Base-by-base conservation (phyloP, 2,329 filamentous ascomycete species). In the Xylaria sp. region DNA sequence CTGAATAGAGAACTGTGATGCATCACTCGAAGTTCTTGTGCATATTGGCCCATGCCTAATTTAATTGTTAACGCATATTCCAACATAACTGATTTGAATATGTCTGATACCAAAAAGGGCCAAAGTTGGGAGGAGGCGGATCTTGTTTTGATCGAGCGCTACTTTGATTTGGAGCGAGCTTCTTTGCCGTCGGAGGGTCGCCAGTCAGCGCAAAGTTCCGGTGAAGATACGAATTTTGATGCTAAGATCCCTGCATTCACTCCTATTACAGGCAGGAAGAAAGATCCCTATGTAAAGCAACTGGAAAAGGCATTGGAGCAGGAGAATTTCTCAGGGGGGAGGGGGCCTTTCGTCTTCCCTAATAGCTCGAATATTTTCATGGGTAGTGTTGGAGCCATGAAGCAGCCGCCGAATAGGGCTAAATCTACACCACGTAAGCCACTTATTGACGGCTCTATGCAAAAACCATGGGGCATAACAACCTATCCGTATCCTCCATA, bases 81-180 rank as follows among this genome's bases (percentile, higher is more conserved):
- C 9, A 48, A 28, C 9, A 2, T 18, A 48, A 13, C 23, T 3
- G 58, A 53, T 18, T 36, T 28, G 9, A 50, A 30, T 13, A 66
- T 63, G 59, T 46, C 45, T 18, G 3, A 28, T 18, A 36, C 7
- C 23, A 30, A 6, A 4, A 36, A 43, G 32, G 5, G 7, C 10
- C 48, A 23, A 23, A 32, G 23, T n/a, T 9, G 15, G 20, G 36
- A 52, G n/a, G 25, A 5, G 20, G 36, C 18, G 32, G 9, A 52
- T 10, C 5, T 15, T 25, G 20, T 5, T 2, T 48, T 53, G 3
- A 53, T 66, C 15, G 45, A 63, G 23, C 32, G 13, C 10, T 63
- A 43, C 20, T 66, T 66, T 34, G 45, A 66, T 28, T 36, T 66
- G 9, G 59, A 66, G n/a, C 32, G 34, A 34, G 50, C 64, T 30